These are phyloP conservation scores for Ogataea corticis DNA, from an alignment of 805 yeast genomes.

Conservation along the genomic window DNA sequence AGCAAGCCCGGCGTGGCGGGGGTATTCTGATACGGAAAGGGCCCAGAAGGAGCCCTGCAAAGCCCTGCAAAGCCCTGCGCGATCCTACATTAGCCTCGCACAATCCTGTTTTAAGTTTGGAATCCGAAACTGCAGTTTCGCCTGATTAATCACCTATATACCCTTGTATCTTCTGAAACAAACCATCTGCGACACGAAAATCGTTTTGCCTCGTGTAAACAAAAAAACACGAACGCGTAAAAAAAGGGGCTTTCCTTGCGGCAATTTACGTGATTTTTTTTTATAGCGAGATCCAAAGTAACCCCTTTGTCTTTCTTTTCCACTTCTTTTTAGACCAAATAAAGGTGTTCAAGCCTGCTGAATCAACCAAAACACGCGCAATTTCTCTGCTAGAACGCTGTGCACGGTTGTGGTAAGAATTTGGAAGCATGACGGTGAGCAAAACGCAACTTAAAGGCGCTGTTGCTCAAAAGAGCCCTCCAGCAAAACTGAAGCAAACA, in stretches of 20 bases:
- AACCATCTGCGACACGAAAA: too few relatives aligned
- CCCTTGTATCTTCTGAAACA: background rate
- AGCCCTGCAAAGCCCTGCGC: too few relatives aligned
- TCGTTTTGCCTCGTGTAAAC: background rate
- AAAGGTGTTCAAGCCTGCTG: background rate
- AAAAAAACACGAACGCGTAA: conserved; percentile 6
- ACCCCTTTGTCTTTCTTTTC: conserved; percentile 1
- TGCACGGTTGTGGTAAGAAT: background rate
- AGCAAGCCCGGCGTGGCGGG: too few relatives aligned
- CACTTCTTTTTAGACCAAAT: background rate
- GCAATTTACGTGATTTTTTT: background rate
- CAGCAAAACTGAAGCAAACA: conserved; percentile 25
- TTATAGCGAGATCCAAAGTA: background rate
- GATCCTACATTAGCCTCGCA: too few relatives aligned
- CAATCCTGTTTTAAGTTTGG: too few relatives aligned
- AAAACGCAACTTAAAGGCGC: conserved; percentile 3
- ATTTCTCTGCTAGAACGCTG: background rate
- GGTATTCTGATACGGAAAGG: too few relatives aligned
- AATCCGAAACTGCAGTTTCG: background rate
- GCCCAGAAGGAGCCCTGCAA: too few relatives aligned
- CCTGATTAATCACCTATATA: background rate
- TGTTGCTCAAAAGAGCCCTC: conserved; percentile 2
- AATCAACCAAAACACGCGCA: background rate
- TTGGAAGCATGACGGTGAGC: background rate
- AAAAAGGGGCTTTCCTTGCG: background rate